phyloP scores from a whole-genome alignment of 345 rosid genomes.

The Eucalyptus marginata region DNA sequence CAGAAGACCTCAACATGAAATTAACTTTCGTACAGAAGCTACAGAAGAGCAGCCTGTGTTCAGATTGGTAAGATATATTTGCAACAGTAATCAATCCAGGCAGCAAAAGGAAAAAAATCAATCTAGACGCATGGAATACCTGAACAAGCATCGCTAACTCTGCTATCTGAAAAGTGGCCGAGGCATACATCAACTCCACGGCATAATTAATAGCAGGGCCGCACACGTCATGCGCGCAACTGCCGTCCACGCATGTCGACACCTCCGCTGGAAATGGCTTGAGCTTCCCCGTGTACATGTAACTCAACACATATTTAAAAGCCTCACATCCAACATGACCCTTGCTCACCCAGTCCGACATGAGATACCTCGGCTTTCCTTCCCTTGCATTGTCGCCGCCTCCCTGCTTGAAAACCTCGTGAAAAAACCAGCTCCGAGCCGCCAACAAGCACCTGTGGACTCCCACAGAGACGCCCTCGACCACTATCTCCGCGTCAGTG shows the following conservation, averaged over 20 bases:
- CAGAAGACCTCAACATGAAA: neutral
- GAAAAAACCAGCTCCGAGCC: slow-evolving; percentile 25
- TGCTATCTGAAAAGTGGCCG: slow-evolving; percentile 21
- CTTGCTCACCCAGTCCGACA: slow-evolving; percentile 6
- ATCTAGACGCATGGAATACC: slow-evolving; percentile 6
- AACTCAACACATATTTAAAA: slow-evolving; percentile 13
- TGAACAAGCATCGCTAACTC: slow-evolving; percentile 29
- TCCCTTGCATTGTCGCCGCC: neutral
- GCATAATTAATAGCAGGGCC: slow-evolving; percentile 27
- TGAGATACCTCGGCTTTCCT: slow-evolving; percentile 14
- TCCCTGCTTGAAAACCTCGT: slow-evolving; percentile 9
- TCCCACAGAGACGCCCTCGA: slow-evolving; percentile 14
- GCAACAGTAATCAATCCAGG: neutral
- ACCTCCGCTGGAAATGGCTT: slow-evolving; percentile 14
- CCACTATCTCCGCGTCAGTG: slow-evolving; percentile 24
- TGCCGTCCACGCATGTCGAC: slow-evolving; percentile 26
- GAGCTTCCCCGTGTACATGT: slow-evolving; percentile 32
- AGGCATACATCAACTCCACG: slow-evolving; percentile 32
- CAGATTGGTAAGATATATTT: neutral
- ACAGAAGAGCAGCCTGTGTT: neutral
- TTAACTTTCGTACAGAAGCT: neutral
- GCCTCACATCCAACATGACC: slow-evolving; percentile 36
- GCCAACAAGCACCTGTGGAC: slow-evolving; percentile 38
- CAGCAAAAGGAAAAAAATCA: neutral
- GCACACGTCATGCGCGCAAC: slow-evolving; percentile 27